Base-by-base conservation (phyloP, 1,284 basidiomycete genomes). In the Quambalaria eucalypti region DNA sequence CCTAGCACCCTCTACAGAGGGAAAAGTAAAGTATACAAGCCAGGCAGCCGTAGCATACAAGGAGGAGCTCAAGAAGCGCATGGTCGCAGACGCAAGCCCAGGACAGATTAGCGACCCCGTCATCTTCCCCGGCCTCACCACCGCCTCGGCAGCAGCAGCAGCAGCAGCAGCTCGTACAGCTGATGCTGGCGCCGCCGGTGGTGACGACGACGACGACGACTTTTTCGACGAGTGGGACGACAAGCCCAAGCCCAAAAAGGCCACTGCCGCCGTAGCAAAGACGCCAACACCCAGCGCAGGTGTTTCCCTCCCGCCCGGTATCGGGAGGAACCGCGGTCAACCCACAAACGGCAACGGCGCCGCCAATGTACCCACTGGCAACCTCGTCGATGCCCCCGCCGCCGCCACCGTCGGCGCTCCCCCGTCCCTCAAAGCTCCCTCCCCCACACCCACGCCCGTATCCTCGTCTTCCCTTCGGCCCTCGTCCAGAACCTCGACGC, bases 211-310 rank as follows among this genome's bases (percentile, higher is more conserved):
- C 23, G 64, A 69, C 14, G 88, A 90, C 50, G 92, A 97, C 77
- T 98, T 97, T 77, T 97, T 97, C 78, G 85, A 88, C 52, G 87
- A 88, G 30, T 97, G 92, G 90, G 90, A 93, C 64, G 42, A 60
- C 38, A 21, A 14, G 25, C 42, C 16, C 4, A 46, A 46, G 42
- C 21, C n/a, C n/a, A 46, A 46, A 4, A 46, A 46, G 42, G 52
- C 60, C 10, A 50, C 38, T 23, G 10, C 42, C 21, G 30, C 25
- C 26, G 42, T 31, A 12, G 49, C 36, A 28, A 50, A 39, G 36
- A 14, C 30, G 31, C 23, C 49, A 36, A 28, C 48, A 12, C 28
- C 28, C 14, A 16, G 33, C n/a, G 4, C 55, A 7, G 30, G 23
- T 5, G 12, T 31, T 6, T 19, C 63, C 46, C 31, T 28, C 6